Conservation (phyloP, 2,329 filamentous ascomycete genomes). For the Fusarium sp. region DNA sequence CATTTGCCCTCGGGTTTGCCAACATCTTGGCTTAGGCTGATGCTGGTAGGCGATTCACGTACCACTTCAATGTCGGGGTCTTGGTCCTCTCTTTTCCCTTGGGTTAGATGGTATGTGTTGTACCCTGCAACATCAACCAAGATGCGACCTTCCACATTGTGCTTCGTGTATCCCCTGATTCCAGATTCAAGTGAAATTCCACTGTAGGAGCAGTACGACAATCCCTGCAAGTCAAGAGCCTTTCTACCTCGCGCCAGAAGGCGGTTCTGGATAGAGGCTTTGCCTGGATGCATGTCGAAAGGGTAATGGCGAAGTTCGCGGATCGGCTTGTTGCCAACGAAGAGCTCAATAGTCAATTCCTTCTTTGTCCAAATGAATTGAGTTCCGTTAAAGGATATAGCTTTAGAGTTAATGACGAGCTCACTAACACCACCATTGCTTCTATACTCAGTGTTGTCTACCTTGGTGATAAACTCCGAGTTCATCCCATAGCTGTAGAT, state of each 20-base stretch:
- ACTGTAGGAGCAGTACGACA: slow-evolving; percentile 55
- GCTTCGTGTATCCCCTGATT: slow-evolving; percentile 27
- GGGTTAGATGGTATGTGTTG: slow-evolving; percentile 54
- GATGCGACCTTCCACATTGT: slow-evolving; percentile 55
- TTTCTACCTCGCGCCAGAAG: slow-evolving; percentile 52
- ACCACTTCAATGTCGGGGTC: slow-evolving; percentile 46
- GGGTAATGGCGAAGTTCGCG: slow-evolving; percentile 55
- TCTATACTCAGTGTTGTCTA: slow-evolving; percentile 50
- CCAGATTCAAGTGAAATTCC: slow-evolving; percentile 20
- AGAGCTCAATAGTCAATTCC: slow-evolving; percentile 47
- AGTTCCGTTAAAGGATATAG: slow-evolving; percentile 54
- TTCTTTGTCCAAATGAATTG: slow-evolving; percentile 55
- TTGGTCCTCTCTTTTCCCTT: slow-evolving; percentile 51
- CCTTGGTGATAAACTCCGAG: slow-evolving; percentile 56
- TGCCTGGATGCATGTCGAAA: slow-evolving; percentile 48
- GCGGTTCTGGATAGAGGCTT: slow-evolving; percentile 44
- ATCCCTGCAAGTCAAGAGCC: slow-evolving; percentile 55
- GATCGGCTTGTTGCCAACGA: slow-evolving; percentile 55
- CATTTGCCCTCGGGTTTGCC: not conserved
- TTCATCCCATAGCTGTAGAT: slow-evolving; percentile 54
- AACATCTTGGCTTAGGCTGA: slow-evolving; percentile 15
- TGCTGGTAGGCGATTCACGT: slow-evolving; percentile 8
- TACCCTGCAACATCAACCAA: slow-evolving; percentile 56
- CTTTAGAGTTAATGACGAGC: slow-evolving; percentile 48
- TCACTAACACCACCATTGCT: slow-evolving; percentile 1